Conservation (phyloP, 768 basidiomycete genomes). For the Termitomyces sp. region DNA sequence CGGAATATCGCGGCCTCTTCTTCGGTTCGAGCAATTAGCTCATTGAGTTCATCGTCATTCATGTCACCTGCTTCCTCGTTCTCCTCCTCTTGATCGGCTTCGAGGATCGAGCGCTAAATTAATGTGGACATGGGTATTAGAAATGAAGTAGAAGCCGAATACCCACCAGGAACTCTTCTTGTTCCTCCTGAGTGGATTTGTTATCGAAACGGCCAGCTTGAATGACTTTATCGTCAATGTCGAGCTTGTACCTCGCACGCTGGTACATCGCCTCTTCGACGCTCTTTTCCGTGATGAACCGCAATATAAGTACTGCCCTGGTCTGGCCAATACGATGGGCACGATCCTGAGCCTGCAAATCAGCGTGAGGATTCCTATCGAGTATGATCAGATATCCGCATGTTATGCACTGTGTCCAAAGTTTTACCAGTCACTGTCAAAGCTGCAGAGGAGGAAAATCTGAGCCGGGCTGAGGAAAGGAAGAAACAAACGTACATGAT, state of each 20-base stretch:
- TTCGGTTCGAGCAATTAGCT: slow-evolving; percentile 83
- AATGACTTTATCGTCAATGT: slow-evolving; percentile 99
- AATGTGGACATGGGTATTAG: background rate
- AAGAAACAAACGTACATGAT: slow-evolving; percentile 65
- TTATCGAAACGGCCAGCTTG: slow-evolving; percentile 99
- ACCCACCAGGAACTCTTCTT: slow-evolving; percentile 89
- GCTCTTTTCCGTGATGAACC: slow-evolving; percentile 97
- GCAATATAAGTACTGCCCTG: slow-evolving; percentile 92
- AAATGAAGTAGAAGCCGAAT: background rate
- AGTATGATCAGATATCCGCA: background rate
- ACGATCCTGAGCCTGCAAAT: slow-evolving; percentile 99
- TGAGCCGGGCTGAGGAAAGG: background rate
- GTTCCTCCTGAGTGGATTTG: slow-evolving; percentile 96
- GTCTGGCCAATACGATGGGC: slow-evolving; percentile 99
- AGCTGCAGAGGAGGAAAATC: slow-evolving; percentile 38
- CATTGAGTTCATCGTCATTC: slow-evolving; percentile 94
- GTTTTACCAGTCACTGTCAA: slow-evolving; percentile 71
- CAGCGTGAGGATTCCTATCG: slow-evolving; percentile 92
- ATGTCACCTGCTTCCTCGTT: slow-evolving; percentile 89
- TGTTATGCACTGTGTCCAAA: background rate
- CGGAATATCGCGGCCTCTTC: slow-evolving; percentile 76
- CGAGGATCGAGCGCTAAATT: slow-evolving; percentile 78
- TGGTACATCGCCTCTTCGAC: slow-evolving; percentile 98
- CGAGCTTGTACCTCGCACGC: slow-evolving; percentile 92
- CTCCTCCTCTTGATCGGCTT: slow-evolving; percentile 87